A percentile compares a stretch with the other conserved stretches of the same genome.
Conservation (phyloP, 306 rosid genomes). For the Rosa multiflora region DNA sequence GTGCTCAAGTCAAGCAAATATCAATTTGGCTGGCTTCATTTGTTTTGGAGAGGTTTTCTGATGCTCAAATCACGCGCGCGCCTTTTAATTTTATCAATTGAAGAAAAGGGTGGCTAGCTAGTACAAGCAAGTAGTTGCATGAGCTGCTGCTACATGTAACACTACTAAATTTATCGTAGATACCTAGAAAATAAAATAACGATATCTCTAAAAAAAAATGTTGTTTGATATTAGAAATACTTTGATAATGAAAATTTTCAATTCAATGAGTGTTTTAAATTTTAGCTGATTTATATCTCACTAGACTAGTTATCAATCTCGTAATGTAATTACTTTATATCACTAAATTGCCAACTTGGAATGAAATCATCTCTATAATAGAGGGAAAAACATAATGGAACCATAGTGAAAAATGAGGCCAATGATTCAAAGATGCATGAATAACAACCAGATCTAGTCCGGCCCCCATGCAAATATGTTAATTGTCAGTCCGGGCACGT, state of each 20-base stretch:
- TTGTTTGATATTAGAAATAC: too few relatives aligned
- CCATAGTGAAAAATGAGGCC: background rate
- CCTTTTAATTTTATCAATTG: background rate
- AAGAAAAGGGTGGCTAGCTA: background rate
- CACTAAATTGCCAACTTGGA: background rate
- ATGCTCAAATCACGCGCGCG: background rate
- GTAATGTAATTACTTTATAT: too few relatives aligned
- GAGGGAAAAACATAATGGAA: background rate
- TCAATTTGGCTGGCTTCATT: background rate
- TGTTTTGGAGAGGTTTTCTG: background rate
- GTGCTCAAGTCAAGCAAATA: background rate
- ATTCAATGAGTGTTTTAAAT: too few relatives aligned
- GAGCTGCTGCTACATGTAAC: background rate
- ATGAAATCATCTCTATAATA: too few relatives aligned
- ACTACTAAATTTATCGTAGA: too few relatives aligned
- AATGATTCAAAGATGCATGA: background rate
- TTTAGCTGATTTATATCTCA: too few relatives aligned
- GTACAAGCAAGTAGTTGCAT: background rate
- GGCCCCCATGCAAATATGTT: background rate
- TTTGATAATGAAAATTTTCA: too few relatives aligned
- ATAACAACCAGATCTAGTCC: background rate
- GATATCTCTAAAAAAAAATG: too few relatives aligned
- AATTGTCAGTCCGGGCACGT: background rate
- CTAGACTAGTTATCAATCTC: too few relatives aligned
- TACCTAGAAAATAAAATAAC: too few relatives aligned